A percentile compares a stretch with the other conserved stretches of the same genome.
These are phyloP conservation scores for Capsella rubella DNA, from an alignment of 441 rosid species.

Conservation along the genomic window DNA sequence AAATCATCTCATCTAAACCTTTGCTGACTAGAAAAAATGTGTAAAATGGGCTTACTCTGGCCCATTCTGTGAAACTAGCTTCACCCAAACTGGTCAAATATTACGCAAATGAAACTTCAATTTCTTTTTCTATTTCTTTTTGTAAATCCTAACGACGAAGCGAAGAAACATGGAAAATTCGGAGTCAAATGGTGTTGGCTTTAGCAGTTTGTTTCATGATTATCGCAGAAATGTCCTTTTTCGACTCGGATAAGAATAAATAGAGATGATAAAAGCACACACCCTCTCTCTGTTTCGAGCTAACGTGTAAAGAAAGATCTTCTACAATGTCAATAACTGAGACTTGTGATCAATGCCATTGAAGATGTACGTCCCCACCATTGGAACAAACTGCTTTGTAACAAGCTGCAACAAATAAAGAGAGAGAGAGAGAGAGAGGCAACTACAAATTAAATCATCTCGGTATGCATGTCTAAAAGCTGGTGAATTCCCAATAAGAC, in stretches of 20 bases:
- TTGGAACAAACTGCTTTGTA: slow-evolving; percentile 91
- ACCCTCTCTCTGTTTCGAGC: slow-evolving; percentile 25
- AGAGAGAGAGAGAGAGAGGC: not conserved
- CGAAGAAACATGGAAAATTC: slow-evolving; percentile 5
- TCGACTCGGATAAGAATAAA: not conserved
- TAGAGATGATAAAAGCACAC: slow-evolving; percentile 8
- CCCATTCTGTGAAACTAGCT: slow-evolving; percentile 17
- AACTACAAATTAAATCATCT: not conserved
- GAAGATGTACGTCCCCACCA: slow-evolving; percentile 86
- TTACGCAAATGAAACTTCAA: slow-evolving; percentile 15
- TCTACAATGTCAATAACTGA: slow-evolving; percentile 64
- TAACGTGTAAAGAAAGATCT: slow-evolving; percentile 31
- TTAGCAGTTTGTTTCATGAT: not conserved
- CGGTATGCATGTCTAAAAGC: not conserved
- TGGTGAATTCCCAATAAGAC: not conserved
- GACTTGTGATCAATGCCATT: slow-evolving; percentile 97
- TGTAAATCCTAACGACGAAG: not conserved
- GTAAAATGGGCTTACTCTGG: slow-evolving; percentile 26
- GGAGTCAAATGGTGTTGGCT: not conserved
- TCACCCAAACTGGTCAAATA: slow-evolving; percentile 8
- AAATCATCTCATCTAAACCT: slow-evolving; percentile 12
- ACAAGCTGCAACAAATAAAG: slow-evolving; percentile 64
- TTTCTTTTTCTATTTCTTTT: not conserved
- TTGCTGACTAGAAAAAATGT: slow-evolving; percentile 19
- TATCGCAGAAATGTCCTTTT: not conserved